phyloP scores from a whole-genome alignment of 1,284 basidiomycete species.

The Flammula alnicola region DNA sequence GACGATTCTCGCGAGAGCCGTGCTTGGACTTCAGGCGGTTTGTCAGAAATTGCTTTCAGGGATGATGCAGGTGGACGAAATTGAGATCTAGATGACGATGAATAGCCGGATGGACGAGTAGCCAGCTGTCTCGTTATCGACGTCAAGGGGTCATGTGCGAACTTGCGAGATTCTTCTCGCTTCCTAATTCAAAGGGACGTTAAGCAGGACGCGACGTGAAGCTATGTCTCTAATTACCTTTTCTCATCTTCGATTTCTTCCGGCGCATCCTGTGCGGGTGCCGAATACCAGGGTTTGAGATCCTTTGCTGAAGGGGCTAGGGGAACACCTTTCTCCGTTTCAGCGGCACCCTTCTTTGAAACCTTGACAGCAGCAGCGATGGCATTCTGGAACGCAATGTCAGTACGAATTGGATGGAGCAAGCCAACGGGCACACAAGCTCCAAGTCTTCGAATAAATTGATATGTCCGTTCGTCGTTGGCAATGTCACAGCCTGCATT shows the following conservation, averaged over 20 bases:
- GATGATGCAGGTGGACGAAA: constrained; percentile 25
- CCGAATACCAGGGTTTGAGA: constrained; percentile 79
- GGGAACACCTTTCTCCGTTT: constrained; percentile 71
- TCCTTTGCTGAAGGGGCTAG: constrained; percentile 76
- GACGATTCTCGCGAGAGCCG: constrained; percentile 72
- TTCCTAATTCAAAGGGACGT: constrained; percentile 41
- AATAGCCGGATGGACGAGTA: constrained; percentile 36
- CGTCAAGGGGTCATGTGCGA: constrained; percentile 70
- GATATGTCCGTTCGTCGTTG: constrained; percentile 63
- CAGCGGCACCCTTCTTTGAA: constrained; percentile 50
- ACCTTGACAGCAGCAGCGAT: constrained; percentile 49
- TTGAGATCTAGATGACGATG: constrained; percentile 31
- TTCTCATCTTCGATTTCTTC: constrained; percentile 41
- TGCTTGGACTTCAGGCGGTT: constrained; percentile 50
- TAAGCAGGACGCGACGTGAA: too few relatives aligned
- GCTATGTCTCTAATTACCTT: constrained; percentile 26
- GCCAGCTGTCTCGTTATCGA: constrained; percentile 72
- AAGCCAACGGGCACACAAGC: constrained; percentile 43
- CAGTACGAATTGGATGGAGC: not conserved
- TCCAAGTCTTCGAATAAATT: constrained; percentile 82
- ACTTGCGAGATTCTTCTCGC: constrained; percentile 66
- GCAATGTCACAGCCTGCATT: constrained; percentile 43
- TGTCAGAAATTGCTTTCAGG: constrained; percentile 17
- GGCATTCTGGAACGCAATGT: constrained; percentile 38
- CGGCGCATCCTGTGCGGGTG: constrained; percentile 27